Base-by-base conservation (phyloP, 176 grass and related monocot genomes). In the Oryza meridionalis region DNA sequence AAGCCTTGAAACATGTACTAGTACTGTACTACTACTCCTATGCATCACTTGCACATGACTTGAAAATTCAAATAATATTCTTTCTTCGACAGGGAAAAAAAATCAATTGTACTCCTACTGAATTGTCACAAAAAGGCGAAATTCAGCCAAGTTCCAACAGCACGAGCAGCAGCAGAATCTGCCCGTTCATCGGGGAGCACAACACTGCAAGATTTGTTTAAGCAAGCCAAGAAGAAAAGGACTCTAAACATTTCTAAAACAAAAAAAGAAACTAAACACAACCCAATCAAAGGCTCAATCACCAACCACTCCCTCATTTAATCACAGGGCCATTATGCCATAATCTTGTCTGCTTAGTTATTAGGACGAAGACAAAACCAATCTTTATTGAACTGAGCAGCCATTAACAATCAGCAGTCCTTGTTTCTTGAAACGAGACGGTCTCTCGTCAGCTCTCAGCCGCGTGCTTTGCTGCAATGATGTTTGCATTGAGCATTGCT, bases 321-420 rank as follows among this genome's bases (percentile, higher is more conserved):
- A 88, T 88, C 76, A 84, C 49, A 58, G 49, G 7, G 47, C 21
- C 26, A 88, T 84, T 67, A 78, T 65, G 50, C 84, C 59, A 55
- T 42, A 37, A 86, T 81, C 77, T 75, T 81, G 77, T 43, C 77
- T 74, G 44, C 40, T 9, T n/a, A 2, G 42, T n/a, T 11, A 31
- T 14, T 44, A 58, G 68, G 19, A 33, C 76, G 24, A 46, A 61
- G 73, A 37, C 19, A 55, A 79, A 73, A 68, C 43, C 14, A 4
- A 21, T 21, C 71, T 67, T 58, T 37, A 63, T 66, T 0, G 11
- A 25, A 58, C 17, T 5, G 78, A 38, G 37, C 21, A 13, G 13
- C 9, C 6, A 24, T 45, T 58, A n/a, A 58, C 16, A 17, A 58
- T 21, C 7, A 21, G 53, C 53, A 9, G 53, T 1, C 22, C 15